A percentile compares a stretch with the other conserved stretches of the same genome.
phyloP scores from a whole-genome alignment of 1,284 basidiomycete genomes.

The Heterobasidion occidentale region DNA sequence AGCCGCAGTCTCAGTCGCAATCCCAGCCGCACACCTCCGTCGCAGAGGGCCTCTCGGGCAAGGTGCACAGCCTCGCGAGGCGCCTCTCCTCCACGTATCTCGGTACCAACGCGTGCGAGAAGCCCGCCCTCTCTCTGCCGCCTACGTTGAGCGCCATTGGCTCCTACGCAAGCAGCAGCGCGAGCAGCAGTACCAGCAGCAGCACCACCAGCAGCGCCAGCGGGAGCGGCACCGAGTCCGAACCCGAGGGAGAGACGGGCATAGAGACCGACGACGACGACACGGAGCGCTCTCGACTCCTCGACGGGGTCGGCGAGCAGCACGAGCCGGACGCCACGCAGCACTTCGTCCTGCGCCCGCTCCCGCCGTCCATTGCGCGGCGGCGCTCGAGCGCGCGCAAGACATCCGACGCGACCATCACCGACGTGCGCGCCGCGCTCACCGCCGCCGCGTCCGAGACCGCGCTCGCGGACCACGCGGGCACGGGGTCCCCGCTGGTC shows the following conservation, averaged over 20 bases:
- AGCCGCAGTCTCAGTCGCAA: neutral
- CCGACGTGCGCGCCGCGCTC: slow-evolving; percentile 14
- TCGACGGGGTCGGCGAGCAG: slow-evolving; percentile 17
- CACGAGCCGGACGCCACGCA: neutral
- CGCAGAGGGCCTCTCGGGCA: slow-evolving; percentile 13
- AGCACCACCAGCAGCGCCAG: slow-evolving; percentile 31
- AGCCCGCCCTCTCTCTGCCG: slow-evolving; percentile 2
- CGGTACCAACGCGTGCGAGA: slow-evolving; percentile 14
- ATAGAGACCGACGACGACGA: slow-evolving; percentile 25
- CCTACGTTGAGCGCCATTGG: neutral
- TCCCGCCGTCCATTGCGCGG: slow-evolving; percentile 35
- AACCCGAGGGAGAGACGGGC: slow-evolving; percentile 42
- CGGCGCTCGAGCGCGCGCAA: slow-evolving; percentile 20
- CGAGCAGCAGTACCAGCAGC: slow-evolving; percentile 25
- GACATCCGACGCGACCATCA: slow-evolving; percentile 25
- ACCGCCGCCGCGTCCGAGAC: slow-evolving; percentile 26
- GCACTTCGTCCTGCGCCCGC: slow-evolving; percentile 31
- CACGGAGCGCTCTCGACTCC: slow-evolving; percentile 6
- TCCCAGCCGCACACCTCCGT: slow-evolving; percentile 2
- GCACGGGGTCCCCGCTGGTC: neutral
- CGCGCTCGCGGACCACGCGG: slow-evolving; percentile 22
- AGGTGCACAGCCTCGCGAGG: slow-evolving; percentile 48
- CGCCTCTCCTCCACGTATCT: slow-evolving; percentile 45
- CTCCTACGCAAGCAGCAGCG: slow-evolving; percentile 5
- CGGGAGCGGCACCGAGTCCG: slow-evolving; percentile 51